Evolutionary conservation across 78 protist genomes (phyloP).

Genomic region (Dictyostelium capitatum): DNA sequence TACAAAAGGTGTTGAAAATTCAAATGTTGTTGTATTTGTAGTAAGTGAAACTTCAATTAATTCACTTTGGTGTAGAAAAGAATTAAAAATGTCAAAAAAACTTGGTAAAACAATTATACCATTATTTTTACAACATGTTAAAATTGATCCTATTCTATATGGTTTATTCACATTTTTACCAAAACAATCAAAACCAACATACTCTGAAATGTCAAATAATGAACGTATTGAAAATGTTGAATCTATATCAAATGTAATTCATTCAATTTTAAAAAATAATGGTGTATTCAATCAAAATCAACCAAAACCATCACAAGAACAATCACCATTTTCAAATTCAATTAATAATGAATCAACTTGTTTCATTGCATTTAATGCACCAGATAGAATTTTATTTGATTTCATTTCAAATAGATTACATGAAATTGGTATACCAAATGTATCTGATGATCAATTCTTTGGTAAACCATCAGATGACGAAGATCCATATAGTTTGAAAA

Average conservation of each 20-base stretch:
- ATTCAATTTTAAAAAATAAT: constrained; percentile 4
- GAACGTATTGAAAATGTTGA: not conserved
- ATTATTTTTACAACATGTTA: not conserved
- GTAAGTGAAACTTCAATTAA: constrained; percentile 38
- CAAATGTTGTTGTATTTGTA: constrained; percentile 20
- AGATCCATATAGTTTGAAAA: not conserved
- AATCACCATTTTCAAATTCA: too few relatives aligned
- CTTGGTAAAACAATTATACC: constrained; percentile 57
- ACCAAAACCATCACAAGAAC: not conserved
- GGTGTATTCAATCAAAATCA: not conserved
- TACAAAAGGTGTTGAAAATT: constrained; percentile 43
- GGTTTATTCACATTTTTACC: constrained; percentile 37
- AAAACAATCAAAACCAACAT: not conserved
- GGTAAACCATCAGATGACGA: not conserved
- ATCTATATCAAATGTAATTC: constrained; percentile 4
- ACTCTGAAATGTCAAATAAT: not conserved
- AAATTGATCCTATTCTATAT: constrained; percentile 35
- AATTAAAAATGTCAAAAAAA: constrained; percentile 54
- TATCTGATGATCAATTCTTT: not conserved
- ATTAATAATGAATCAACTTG: too few relatives aligned
- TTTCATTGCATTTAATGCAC: not conserved
- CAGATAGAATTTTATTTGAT: constrained; percentile 1
- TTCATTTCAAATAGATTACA: not conserved
- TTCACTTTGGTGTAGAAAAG: constrained; percentile 80
- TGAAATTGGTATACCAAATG: not conserved